phyloP scores from a whole-genome alignment of 257 asterid species.

The Solanum paucissectum region DNA sequence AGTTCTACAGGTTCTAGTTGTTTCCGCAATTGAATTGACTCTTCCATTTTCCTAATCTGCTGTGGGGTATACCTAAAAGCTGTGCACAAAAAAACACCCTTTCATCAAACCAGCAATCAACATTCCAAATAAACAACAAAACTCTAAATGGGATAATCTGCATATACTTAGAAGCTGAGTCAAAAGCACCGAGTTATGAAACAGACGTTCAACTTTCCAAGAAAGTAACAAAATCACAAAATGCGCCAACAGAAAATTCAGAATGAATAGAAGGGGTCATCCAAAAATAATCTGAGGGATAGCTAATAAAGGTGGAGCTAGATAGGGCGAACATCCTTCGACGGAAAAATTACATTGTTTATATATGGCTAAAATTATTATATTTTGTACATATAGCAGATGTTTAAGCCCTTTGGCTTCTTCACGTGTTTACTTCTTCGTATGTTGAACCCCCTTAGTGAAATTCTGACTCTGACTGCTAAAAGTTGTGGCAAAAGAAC shows the following conservation, averaged over 20 bases:
- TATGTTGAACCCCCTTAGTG: not conserved
- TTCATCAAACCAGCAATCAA: not conserved
- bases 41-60: conserved; percentile 80
- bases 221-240: not conserved
- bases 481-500: not conserved
- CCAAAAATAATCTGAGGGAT: conserved; percentile 24
- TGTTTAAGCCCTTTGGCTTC: not conserved
- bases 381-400: not conserved
- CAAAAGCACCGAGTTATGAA: not conserved
- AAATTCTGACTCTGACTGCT: not conserved
- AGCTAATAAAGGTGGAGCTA: not conserved
- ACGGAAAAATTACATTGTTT: not conserved
- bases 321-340: not conserved
- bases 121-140: not conserved
- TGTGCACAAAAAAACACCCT: conserved; percentile 7
- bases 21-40: conserved; percentile 59
- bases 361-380: not conserved
- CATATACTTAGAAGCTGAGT: not conserved
- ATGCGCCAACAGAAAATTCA: not conserved
- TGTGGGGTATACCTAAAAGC: conserved; percentile 58
- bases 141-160: conserved; percentile 1
- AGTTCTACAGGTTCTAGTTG: conserved; percentile 73
- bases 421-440: not conserved
- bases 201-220: not conserved
- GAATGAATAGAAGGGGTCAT: not conserved